phyloP scores from a whole-genome alignment of 768 basidiomycete genomes.

The Phlebiopsis flavidoalba region DNA sequence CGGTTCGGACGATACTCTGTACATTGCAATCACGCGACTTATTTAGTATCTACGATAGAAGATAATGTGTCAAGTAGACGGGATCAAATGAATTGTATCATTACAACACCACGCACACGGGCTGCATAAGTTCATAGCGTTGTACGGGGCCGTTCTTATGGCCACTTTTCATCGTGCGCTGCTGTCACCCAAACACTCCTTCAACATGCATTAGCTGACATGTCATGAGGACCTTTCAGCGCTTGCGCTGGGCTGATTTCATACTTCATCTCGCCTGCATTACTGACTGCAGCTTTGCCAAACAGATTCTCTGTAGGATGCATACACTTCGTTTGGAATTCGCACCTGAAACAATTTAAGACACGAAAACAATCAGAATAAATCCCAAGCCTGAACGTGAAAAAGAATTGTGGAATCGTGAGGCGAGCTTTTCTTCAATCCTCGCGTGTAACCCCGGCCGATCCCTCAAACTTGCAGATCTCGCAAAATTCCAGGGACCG shows the following conservation, averaged over 20 bases:
- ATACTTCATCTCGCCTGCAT: no score
- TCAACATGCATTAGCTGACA: no score
- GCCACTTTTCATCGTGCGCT: no score
- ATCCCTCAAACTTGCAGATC: not conserved
- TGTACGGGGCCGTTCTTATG: no score
- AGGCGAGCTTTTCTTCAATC: not conserved
- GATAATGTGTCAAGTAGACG: constrained; percentile 15
- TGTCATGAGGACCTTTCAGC: no score
- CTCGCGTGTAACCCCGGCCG: not conserved
- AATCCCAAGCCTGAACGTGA: not conserved
- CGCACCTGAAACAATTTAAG: no score
- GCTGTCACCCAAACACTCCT: no score
- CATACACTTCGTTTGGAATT: no score
- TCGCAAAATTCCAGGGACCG: not conserved
- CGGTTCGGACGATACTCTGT: not conserved
- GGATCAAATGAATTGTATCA: constrained; percentile 8
- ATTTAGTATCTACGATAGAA: constrained; percentile 10
- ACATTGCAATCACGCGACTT: not conserved
- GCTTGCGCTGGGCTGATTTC: no score
- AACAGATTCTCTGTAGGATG: no score
- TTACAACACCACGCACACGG: not conserved
- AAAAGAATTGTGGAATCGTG: not conserved
- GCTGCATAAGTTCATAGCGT: no score
- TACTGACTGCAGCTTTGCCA: no score
- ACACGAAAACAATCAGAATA: not conserved